A percentile compares a stretch with the other conserved stretches of the same genome.
phyloP scores from a whole-genome alignment of 2,329 filamentous ascomycete genomes.

The Aspergillus versicolor region DNA sequence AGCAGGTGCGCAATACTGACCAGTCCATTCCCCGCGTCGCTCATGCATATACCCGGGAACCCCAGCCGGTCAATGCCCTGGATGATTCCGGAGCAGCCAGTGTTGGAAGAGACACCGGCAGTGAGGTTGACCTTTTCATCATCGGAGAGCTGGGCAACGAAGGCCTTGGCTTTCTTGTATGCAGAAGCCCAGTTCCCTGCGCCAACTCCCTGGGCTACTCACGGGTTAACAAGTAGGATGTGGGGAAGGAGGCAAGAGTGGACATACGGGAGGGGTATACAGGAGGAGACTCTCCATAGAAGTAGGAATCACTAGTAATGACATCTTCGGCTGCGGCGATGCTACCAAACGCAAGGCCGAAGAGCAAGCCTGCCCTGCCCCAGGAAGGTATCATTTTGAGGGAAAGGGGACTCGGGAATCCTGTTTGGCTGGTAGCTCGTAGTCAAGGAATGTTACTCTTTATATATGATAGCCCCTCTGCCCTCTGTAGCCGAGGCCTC shows the following conservation, averaged over 20 bases:
- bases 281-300: background rate
- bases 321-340: background rate
- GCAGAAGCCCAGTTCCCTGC: conserved; percentile 10
- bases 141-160: conserved; percentile 11
- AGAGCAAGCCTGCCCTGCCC: background rate
- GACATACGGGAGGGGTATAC: conserved; percentile 5
- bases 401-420: background rate
- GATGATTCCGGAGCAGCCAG: conserved; percentile 9
- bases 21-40: conserved; percentile 13
- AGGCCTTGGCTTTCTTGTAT: conserved; percentile 11
- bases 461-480: too few relatives aligned
- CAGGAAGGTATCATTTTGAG: background rate
- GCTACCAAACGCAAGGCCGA: background rate
- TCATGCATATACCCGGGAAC: conserved; percentile 13
- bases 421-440: too few relatives aligned
- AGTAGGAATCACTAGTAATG: background rate
- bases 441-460: too few relatives aligned
- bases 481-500: too few relatives aligned
- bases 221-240: background rate
- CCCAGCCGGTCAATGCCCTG: conserved; percentile 7
- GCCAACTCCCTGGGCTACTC: background rate
- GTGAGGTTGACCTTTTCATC: conserved; percentile 18
- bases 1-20: background rate
- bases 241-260: background rate
- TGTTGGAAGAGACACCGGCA: conserved; percentile 6